Evolutionary conservation across 1,139 yeast species (phyloP).

Genomic region (Wickerhamomyces sp.): DNA sequence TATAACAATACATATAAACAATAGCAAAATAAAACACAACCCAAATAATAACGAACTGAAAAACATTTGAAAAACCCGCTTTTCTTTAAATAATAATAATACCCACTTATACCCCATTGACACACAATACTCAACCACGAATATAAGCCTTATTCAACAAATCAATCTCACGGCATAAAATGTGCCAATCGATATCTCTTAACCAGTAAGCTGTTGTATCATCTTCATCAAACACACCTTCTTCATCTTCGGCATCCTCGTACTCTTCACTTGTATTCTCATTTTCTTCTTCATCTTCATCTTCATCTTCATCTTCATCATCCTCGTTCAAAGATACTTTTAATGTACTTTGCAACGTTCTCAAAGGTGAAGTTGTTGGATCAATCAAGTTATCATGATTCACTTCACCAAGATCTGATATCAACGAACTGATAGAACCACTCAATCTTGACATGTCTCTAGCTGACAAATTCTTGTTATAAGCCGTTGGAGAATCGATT

Average conservation of each 20-base stretch:
- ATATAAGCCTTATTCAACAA: conserved; percentile 51
- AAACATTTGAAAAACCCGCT: no score
- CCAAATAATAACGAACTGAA: no score
- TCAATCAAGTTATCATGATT: conserved; percentile 7
- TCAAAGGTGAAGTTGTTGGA: conserved; percentile 7
- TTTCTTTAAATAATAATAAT: no score
- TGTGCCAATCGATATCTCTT: conserved; percentile 84
- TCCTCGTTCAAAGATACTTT: conserved; percentile 16
- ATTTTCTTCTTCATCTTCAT: conserved; percentile 4
- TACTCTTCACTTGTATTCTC: background rate
- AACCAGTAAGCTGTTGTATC: conserved; percentile 31
- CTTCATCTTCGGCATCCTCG: background rate
- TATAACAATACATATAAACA: no score
- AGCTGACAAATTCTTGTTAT: background rate
- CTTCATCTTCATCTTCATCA: conserved; percentile 1
- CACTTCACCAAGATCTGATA: conserved; percentile 8
- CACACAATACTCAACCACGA: conserved; percentile 16
- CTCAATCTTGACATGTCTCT: conserved; percentile 6
- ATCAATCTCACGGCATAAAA: conserved; percentile 82
- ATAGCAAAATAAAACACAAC: no score
- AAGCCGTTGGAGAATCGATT: background rate
- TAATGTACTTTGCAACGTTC: conserved; percentile 8
- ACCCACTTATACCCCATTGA: no score
- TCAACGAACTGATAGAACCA: conserved; percentile 13
- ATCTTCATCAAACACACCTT: conserved; percentile 3